Percentiles rank a stretch among this genome's conserved stretches.
Conservation (phyloP, 2,329 filamentous ascomycete genomes). For the Aspergillus caelatus region DNA sequence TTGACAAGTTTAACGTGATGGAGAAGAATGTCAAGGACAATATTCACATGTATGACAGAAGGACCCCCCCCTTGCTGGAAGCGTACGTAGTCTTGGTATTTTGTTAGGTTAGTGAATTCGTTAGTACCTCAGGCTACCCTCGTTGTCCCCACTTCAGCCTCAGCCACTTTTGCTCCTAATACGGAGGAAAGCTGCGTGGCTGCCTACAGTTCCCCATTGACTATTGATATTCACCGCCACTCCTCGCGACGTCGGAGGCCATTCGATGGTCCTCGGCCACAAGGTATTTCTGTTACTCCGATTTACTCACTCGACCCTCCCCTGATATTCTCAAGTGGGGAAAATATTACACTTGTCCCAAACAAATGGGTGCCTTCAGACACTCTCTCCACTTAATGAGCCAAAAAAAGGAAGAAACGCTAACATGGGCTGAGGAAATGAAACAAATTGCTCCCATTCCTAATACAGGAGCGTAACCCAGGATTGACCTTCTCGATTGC, state of each 20-base stretch:
- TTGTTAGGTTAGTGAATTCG: neutral
- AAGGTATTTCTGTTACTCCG: neutral
- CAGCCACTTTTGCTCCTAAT: neutral
- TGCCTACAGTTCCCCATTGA: neutral
- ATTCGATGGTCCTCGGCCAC: neutral
- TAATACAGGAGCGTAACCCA: neutral
- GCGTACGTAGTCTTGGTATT: neutral
- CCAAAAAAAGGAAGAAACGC: slow-evolving; percentile 2
- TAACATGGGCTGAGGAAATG: slow-evolving; percentile 12
- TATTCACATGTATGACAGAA: neutral
- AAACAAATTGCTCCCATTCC: slow-evolving; percentile 3
- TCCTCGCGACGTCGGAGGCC: neutral
- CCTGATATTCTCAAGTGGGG: neutral
- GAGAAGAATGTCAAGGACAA: too few species aligned
- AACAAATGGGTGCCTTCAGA: neutral
- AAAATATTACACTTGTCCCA: neutral
- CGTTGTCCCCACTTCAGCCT: slow-evolving; percentile 3
- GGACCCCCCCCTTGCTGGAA: neutral
- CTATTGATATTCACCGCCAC: slow-evolving; percentile 11
- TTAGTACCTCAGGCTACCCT: neutral
- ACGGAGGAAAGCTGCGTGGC: neutral
- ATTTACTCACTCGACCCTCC: neutral
- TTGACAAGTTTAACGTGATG: too few species aligned
- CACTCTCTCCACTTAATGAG: slow-evolving; percentile 1
- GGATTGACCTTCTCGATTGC: neutral